A percentile compares a stretch with the other conserved stretches of the same genome.
These are phyloP conservation scores for Mycogone perniciosa DNA, from an alignment of 2,329 filamentous ascomycete genomes.

Conservation along the genomic window DNA sequence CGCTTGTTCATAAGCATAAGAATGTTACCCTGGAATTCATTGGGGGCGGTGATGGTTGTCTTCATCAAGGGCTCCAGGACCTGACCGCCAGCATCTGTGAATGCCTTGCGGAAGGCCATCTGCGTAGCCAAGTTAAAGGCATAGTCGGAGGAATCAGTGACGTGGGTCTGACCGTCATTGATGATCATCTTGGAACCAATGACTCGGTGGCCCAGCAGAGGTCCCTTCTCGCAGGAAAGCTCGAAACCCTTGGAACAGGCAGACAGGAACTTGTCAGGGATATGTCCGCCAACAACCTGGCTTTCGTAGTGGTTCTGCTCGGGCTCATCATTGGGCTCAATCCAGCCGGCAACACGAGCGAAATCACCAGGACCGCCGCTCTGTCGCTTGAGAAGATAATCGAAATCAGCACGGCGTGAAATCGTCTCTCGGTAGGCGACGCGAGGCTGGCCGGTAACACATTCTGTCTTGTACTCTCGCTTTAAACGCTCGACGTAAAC, in stretches of 20 bases:
- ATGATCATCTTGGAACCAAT: constrained; percentile 86
- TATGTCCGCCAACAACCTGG: constrained; percentile 80
- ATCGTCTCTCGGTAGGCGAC: constrained; percentile 97
- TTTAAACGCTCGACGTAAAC: constrained; percentile 97
- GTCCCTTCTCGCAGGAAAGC: constrained; percentile 74
- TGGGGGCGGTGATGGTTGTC: constrained; percentile 90
- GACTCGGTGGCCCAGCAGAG: constrained; percentile 86
- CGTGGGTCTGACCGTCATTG: constrained; percentile 94
- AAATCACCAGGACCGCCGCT: constrained; percentile 93
- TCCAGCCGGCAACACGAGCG: constrained; percentile 82
- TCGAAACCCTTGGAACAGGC: constrained; percentile 96
- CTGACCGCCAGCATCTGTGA: constrained; percentile 70
- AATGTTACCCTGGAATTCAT: constrained; percentile 95
- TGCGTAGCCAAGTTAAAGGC: constrained; percentile 92
- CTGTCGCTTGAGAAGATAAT: constrained; percentile 92
- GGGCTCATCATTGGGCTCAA: constrained; percentile 74
- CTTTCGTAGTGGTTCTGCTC: constrained; percentile 78
- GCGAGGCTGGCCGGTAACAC: constrained; percentile 90
- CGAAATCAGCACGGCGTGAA: constrained; percentile 71
- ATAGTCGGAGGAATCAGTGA: constrained; percentile 95
- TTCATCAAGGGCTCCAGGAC: constrained; percentile 98
- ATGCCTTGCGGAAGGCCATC: constrained; percentile 93
- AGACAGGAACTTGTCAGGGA: constrained; percentile 91
- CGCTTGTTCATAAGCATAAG: constrained; percentile 96
- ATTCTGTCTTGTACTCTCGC: constrained; percentile 94